These are phyloP conservation scores for Pezicula neosporulosa DNA, from an alignment of 2,329 filamentous ascomycete genomes.

Conservation along the genomic window DNA sequence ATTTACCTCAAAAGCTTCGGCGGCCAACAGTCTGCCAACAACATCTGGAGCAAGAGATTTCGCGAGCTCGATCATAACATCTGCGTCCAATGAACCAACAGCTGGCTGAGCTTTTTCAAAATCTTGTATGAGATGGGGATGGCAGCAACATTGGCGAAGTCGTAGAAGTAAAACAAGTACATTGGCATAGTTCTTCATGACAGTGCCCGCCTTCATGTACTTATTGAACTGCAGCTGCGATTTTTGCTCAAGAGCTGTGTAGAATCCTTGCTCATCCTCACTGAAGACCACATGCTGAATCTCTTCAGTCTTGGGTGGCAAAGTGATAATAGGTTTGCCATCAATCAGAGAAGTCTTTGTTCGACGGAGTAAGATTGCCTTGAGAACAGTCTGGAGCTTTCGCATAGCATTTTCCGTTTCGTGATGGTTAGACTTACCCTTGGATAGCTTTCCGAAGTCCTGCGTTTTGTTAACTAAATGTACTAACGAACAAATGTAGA, in stretches of 20 bases:
- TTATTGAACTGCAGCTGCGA: conserved; percentile 72
- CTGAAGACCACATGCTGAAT: conserved; percentile 62
- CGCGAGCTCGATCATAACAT: conserved; percentile 55
- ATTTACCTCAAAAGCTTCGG: conserved; percentile 43
- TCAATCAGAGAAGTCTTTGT: conserved; percentile 78
- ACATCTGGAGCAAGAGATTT: conserved; percentile 55
- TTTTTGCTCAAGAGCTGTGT: conserved; percentile 61
- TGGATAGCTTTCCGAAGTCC: conserved; percentile 25
- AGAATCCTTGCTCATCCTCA: conserved; percentile 62
- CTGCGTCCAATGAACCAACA: conserved; percentile 5
- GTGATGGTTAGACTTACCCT: conserved; percentile 11
- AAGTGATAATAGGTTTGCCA: conserved; percentile 68
- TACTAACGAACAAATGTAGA: conserved; percentile 7
- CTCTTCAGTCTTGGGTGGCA: conserved; percentile 63
- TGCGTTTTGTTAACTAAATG: conserved; percentile 5
- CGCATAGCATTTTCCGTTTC: conserved; percentile 52
- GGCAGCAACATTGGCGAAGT: conserved; percentile 77
- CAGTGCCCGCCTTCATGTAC: conserved; percentile 65
- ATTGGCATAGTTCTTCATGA: conserved; percentile 73
- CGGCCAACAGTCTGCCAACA: conserved; percentile 57
- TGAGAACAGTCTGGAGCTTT: conserved; percentile 71
- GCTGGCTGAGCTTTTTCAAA: conserved; percentile 40
- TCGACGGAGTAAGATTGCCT: conserved; percentile 76
- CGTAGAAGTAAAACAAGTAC: conserved; percentile 77
- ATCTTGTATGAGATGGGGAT: conserved; percentile 68